Base-by-base conservation (phyloP, 352 stramenopile species). In the Phytophthora crassamura region DNA sequence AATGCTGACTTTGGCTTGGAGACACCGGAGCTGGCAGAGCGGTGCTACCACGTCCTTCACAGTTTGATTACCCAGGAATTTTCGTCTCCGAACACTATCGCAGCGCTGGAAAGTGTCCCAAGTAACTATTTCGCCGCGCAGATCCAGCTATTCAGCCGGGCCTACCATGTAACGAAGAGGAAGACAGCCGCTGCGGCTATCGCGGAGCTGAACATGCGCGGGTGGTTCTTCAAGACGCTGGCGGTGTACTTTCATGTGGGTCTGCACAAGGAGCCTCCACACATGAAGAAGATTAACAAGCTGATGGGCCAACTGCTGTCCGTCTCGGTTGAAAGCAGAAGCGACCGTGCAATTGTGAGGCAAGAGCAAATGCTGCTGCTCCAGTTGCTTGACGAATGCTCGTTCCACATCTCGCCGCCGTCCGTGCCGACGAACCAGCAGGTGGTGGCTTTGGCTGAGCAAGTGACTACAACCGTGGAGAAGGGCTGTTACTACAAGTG, bases 171-270 rank as follows among this genome's bases (percentile, higher is more conserved):
- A 9, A 47, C 59, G n/a, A 75, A 64, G 28, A 72, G 80, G 47
- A 81, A 68, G 16, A 71, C 63, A 34, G 56, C 75, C 12, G 64
- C 67, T 46, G 65, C 75, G 41, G 69, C 59, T 8, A 78, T 87
- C 60, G 74, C 79, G 11, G 77, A 89, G 34, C 56, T 95, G 9
- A 88, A 91, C 50, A 91, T 92, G 82, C 84, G 84, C 15, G 85
- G 84, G 8, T 95, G 87, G 87, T 91, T 94, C 41, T 89, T 93
- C 57, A 92, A 95, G 61, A 81, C 75, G 4, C 66, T 94, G 1
- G 79, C 87, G 5, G 80, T 95, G 49, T 91, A 92, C 35, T 66
- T 95, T n/a, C 85, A 95, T 63, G 59, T 89, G 20, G 67, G 72
- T 1, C 52, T 94, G 40, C 79, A 90, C 51, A 85, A 89, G 30